A percentile compares a stretch with the other conserved stretches of the same genome.
Conservation (phyloP, 345 rosid genomes). For the Salix brachista region DNA sequence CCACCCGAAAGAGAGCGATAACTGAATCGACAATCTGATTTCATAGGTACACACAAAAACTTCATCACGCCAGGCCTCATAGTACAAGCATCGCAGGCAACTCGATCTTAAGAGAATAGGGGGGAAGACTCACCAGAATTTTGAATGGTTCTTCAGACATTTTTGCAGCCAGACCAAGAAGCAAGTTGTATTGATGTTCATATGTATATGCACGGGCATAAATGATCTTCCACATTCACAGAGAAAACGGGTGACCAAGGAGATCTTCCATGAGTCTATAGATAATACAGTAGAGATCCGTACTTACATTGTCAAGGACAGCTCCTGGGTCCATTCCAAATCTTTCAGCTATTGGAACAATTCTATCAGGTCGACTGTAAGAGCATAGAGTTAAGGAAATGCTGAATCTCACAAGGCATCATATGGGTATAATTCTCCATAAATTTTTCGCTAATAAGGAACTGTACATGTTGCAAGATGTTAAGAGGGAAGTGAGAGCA, state of each 20-base stretch:
- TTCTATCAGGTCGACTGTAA: constrained; percentile 78
- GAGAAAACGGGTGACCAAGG: constrained; percentile 3
- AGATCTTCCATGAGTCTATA: background rate
- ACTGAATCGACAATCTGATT: constrained; percentile 77
- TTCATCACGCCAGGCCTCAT: constrained; percentile 7
- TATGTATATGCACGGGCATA: constrained; percentile 89
- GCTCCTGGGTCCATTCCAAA: constrained; percentile 98
- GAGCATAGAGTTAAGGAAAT: constrained; percentile 29
- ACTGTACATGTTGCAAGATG: background rate
- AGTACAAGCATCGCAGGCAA: background rate
- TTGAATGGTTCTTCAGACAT: constrained; percentile 92
- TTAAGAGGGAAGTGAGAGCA: background rate
- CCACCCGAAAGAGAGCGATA: constrained; percentile 79
- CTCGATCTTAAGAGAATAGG: background rate
- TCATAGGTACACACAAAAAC: constrained; percentile 5
- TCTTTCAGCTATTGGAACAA: constrained; percentile 91
- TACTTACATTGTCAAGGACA: constrained; percentile 82
- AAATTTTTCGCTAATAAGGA: background rate
- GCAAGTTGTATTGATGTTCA: constrained; percentile 82
- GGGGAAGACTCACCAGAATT: constrained; percentile 50
- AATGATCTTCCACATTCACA: constrained; percentile 57
- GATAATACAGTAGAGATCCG: background rate
- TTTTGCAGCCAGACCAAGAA: constrained; percentile 90
- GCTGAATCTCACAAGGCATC: background rate
- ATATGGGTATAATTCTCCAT: background rate